Evolutionary conservation across 2,329 filamentous ascomycete genomes (phyloP), one percentile per base, ranked within the genome.

Genomic region (Graphilbum ipis-grandicollis): DNA sequence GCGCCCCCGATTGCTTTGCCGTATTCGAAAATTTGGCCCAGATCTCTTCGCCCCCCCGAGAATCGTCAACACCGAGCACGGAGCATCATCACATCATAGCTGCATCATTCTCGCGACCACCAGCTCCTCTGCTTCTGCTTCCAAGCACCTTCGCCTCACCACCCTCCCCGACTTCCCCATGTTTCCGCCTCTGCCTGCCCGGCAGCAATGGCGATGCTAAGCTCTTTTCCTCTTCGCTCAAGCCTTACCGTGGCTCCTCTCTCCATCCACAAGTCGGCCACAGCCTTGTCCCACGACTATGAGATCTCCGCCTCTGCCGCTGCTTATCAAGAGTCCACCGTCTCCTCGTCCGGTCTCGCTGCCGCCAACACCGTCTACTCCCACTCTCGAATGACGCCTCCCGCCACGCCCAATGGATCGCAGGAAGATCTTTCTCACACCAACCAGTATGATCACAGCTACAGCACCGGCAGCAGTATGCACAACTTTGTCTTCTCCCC

Each of bases 381-480:
- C 31, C 56, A 66, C 46, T 59, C 68, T 34, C 75, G 84, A 46
- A 79, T 86, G 57, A 86, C 80, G 34, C 81, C 82, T 21, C 81
- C 82, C 31, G 62, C 76, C 43, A 86, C 81, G 9, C 82, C 81
- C 15, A 75, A 76, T 55, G 68, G 67, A 49, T 75, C 72, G 19
- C 67, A 68, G 50, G 76, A 83, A 51, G 62, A 68, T 44, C n/a
- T n/a, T 63, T 69, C 30, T 23, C 59, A 19, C 29, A 32, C n/a
- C 37, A 32, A 19, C 26, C 19, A 15, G 26, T 23, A 23, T 35
- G 12, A 3, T 18, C 19, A 15, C 31, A 34, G 30, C 36, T 36
- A 38, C 34, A 18, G 19, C 36, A 33, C 30, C 37, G 31, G 39
- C 5, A 37, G 39, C 31, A 38, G 39, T 10, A 18, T 6, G 23